Conservation (phyloP, 192 early-diverging fungal genomes). For the Entrophospora sp. region DNA sequence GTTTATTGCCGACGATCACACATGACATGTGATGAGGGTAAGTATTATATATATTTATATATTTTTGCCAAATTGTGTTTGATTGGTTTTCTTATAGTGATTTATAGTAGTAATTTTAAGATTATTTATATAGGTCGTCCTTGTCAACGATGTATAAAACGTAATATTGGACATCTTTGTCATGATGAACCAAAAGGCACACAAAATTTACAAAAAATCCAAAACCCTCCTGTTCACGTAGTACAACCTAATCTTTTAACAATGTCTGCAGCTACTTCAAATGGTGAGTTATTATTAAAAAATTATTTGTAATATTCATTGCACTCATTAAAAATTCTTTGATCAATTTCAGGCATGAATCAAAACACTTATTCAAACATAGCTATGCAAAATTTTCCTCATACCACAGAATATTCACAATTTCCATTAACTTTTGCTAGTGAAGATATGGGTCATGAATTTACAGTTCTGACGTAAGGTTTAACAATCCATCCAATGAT, state of each 20-base stretch:
- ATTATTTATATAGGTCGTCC: constrained; percentile 56
- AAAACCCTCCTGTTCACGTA: not conserved
- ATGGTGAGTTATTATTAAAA: not conserved
- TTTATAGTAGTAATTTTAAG: not conserved
- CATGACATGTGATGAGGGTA: constrained; percentile 90
- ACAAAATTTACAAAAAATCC: constrained; percentile 9
- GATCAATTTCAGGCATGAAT: not conserved
- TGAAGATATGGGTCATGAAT: constrained; percentile 73
- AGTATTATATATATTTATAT: constrained; percentile 2
- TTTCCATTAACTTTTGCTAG: constrained; percentile 61
- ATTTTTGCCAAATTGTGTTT: too few relatives aligned
- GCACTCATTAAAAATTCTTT: not conserved
- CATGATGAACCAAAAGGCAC: constrained; percentile 70
- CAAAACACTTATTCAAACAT: not conserved
- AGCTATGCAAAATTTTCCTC: not conserved
- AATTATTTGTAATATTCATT: not conserved
- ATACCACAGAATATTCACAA: not conserved
- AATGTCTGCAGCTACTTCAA: constrained; percentile 1
- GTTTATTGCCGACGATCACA: constrained; percentile 91
- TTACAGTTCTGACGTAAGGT: constrained; percentile 55
- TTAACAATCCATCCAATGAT: not conserved
- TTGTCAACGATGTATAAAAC: constrained; percentile 91
- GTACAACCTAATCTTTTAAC: not conserved
- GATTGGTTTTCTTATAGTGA: not conserved
- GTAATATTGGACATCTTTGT: constrained; percentile 90